A percentile compares a stretch with the other conserved stretches of the same genome.
Conservation (phyloP, 1,284 basidiomycete genomes). For the Trichosporon coremiiforme region DNA sequence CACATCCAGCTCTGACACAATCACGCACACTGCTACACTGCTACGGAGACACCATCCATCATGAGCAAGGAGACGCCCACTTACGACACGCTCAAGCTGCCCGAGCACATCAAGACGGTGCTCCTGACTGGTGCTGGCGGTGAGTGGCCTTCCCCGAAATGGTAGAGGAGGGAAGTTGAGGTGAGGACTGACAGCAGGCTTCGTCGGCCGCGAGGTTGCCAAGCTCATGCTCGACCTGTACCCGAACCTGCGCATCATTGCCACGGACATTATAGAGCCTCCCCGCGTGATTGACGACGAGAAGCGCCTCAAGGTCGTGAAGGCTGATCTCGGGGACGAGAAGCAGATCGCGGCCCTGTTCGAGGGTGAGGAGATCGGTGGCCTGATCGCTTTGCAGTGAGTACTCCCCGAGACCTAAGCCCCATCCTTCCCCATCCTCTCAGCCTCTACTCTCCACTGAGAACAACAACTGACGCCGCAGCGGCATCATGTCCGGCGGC, state of each 20-base stretch:
- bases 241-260: constrained; percentile 61
- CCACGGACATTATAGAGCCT: constrained; percentile 63
- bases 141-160: constrained; percentile 30
- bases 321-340: constrained; percentile 61
- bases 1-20: background rate
- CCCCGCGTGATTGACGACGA: constrained; percentile 57
- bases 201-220: constrained; percentile 55
- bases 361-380: constrained; percentile 50
- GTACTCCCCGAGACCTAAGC: constrained; percentile 23
- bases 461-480: constrained; percentile 26
- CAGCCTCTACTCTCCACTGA: too few species aligned
- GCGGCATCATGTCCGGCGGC: constrained; percentile 69
- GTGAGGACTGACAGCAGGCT: constrained; percentile 38
- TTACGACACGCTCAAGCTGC: constrained; percentile 54
- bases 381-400: constrained; percentile 55
- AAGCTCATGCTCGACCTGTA: constrained; percentile 58
- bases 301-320: constrained; percentile 54
- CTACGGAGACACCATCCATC: constrained; percentile 10
- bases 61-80: constrained; percentile 36
- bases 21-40: too few species aligned
- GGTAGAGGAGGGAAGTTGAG: too few species aligned
- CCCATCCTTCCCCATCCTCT: too few species aligned
- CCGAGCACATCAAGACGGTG: constrained; percentile 56
- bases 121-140: constrained; percentile 66
- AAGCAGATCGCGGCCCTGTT: constrained; percentile 58